Evolutionary conservation across 768 basidiomycete genomes (phyloP), one percentile per base, ranked within the genome.

Genomic region (Paxillus rubicundulus): DNA sequence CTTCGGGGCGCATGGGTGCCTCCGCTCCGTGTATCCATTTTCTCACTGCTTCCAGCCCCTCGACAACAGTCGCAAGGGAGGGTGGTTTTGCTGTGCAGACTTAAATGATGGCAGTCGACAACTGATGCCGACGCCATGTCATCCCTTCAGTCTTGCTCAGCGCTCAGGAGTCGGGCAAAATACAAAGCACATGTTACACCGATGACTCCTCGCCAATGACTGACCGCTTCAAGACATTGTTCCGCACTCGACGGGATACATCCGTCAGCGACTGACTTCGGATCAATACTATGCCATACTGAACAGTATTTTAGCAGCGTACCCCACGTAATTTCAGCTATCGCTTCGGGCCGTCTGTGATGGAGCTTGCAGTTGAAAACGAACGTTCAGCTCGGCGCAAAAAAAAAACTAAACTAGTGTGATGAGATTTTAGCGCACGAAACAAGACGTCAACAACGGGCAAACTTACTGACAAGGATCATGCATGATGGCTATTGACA

Each of bases 241-340:
- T 59, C 68, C 70, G 70, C 49, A 40, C 52, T 55, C 39, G 53
- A 45, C 70, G 68, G 68, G 27, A 36, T 47, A 28, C 38, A 44
- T 54, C 45, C 46, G 53, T 52, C 54, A 65, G 56, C 54, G 44
- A 53, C 60, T 58, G 38, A 60, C 56, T 59, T 53, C 70, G 68
- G 68, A 71, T 71, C 68, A 71, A 64, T 55, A 54, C 54, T 59
- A 56, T 53, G 55, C 30, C 64, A 57, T 59, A 57, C 56, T 61
- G 61, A 57, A 57, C 44, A 58, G 53, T 54, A 59, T 58, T 55
- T 55, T 56, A 55, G 54, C 48, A 50, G 59, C 65, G 51, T 58
- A 64, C 67, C 57, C 65, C 59, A 57, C 58, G 61, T 61, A 64
- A 64, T 47, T 32, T 52, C 40, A 47, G 42, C 44, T 47, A 37